Evolutionary conservation across 306 rosid species (phyloP).

Genomic region (Cicer chorassanicum): DNA sequence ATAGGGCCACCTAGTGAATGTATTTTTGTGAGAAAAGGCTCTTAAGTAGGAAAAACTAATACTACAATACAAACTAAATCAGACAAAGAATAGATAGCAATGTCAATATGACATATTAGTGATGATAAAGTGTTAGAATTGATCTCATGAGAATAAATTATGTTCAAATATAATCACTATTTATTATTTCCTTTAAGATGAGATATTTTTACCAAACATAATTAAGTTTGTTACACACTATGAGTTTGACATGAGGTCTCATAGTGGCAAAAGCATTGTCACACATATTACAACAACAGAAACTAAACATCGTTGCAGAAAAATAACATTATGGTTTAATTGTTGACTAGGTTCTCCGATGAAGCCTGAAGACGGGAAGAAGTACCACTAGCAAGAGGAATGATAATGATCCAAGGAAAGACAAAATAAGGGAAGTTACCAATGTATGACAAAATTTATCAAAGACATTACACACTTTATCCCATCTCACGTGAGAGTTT

Average conservation of each 20-base stretch:
- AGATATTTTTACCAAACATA: not conserved
- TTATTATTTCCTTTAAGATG: too few relatives aligned
- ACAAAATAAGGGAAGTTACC: constrained; percentile 49
- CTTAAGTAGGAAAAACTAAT: too few relatives aligned
- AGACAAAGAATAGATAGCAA: too few relatives aligned
- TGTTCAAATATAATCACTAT: too few relatives aligned
- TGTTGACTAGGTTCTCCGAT: constrained; percentile 1
- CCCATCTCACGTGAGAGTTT: constrained; percentile 83
- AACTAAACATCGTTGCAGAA: not conserved
- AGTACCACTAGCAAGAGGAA: constrained; percentile 54
- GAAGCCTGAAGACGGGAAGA: constrained; percentile 48
- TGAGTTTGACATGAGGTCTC: not conserved
- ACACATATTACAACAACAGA: not conserved
- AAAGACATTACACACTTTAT: constrained; percentile 69
- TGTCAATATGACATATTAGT: too few relatives aligned
- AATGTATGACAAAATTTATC: constrained; percentile 62
- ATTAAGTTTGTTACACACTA: not conserved
- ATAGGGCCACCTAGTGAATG: too few relatives aligned
- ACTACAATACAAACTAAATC: too few relatives aligned
- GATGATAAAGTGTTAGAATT: too few relatives aligned
- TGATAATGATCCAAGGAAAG: constrained; percentile 55
- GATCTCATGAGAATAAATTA: too few relatives aligned
- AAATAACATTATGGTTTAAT: not conserved
- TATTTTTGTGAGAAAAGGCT: too few relatives aligned
- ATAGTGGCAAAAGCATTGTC: not conserved